Conservation (phyloP, 2,329 filamentous ascomycete genomes). For the Berkeleyomyces basicola region DNA sequence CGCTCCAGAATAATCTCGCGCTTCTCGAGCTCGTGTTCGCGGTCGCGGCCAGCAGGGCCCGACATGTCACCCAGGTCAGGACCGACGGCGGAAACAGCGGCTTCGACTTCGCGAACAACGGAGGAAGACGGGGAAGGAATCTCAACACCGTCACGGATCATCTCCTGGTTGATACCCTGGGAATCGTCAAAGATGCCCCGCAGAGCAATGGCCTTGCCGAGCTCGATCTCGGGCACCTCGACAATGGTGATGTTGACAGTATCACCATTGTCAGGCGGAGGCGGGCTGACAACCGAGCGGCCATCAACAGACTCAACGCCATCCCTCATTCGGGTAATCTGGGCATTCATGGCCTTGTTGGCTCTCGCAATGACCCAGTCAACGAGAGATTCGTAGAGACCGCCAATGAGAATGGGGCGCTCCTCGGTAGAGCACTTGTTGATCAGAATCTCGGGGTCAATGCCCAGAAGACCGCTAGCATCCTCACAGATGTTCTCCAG, state of each 20-base stretch:
- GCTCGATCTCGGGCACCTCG: constrained; percentile 61
- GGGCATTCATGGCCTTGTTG: constrained; percentile 64
- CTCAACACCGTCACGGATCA: constrained; percentile 89
- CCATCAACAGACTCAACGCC: constrained; percentile 53
- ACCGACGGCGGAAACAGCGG: constrained; percentile 58
- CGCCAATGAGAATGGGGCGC: constrained; percentile 63
- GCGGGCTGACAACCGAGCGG: constrained; percentile 24
- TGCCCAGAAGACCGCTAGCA: constrained; percentile 66
- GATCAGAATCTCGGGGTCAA: constrained; percentile 70
- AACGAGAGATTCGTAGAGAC: constrained; percentile 82
- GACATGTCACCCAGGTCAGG: constrained; percentile 63
- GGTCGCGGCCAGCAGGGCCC: constrained; percentile 50
- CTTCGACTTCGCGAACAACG: constrained; percentile 72
- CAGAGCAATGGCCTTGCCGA: constrained; percentile 80
- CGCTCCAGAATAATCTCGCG: constrained; percentile 74
- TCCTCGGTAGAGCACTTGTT: constrained; percentile 72
- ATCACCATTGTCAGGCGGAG: constrained; percentile 53
- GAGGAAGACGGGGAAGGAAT: constrained; percentile 59
- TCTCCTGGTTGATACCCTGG: constrained; percentile 88
- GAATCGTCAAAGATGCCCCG: constrained; percentile 83
- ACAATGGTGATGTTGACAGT: constrained; percentile 81
- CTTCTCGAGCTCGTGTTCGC: constrained; percentile 64
- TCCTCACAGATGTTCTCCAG: constrained; percentile 82
- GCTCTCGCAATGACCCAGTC: constrained; percentile 88
- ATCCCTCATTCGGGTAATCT: constrained; percentile 51